Evolutionary conservation across 768 basidiomycete species (phyloP), one percentile per base, ranked within the genome.

Genomic region (Daedaleopsis sinensis): DNA sequence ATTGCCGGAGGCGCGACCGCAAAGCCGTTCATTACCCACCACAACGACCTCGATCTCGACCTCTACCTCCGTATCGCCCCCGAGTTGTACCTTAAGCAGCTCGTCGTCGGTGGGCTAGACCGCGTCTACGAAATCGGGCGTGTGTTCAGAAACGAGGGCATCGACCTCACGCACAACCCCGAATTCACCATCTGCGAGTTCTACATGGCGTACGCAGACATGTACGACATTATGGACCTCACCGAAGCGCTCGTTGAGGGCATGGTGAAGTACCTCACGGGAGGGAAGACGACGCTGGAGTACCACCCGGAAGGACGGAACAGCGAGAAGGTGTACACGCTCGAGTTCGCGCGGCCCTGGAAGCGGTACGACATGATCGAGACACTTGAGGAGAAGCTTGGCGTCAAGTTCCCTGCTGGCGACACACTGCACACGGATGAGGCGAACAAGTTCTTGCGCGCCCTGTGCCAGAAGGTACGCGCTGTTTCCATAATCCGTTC

Each of bases 171-270:
- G 18, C 97, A 99, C 76, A 99, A 99, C 77, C 97, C 97, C 67
- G 97, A 99, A 75, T 98, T 98, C 79, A 93, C 94, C 6, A 96
- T 98, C 78, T 98, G 96, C 83, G 96, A 99, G 79, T 98, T 99
- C 78, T 99, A 98, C 73, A 98, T 99, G 96, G 96, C 97, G 35
- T 98, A 98, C 69, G 97, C 97, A 60, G 97, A 98, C 74, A 96
- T 96, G 95, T 90, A 93, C 79, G 97, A 98, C 72, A 60, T 98
- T 59, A 98, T 99, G 96, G 97, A 98, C 44, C 82, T 98, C 59
- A 99, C 97, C 16, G 97, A 99, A 76, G 77, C 79, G 46, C 81
- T 99, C 79, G 73, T 98, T 18, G 92, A 95, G 70, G 93, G 95
- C 9, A 77, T 99, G 76, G 96, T 98, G 71, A 91, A 89, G 84